Evolutionary conservation across 352 stramenopile species (phyloP).

Genomic region (Phytopythium ostracodes): DNA sequence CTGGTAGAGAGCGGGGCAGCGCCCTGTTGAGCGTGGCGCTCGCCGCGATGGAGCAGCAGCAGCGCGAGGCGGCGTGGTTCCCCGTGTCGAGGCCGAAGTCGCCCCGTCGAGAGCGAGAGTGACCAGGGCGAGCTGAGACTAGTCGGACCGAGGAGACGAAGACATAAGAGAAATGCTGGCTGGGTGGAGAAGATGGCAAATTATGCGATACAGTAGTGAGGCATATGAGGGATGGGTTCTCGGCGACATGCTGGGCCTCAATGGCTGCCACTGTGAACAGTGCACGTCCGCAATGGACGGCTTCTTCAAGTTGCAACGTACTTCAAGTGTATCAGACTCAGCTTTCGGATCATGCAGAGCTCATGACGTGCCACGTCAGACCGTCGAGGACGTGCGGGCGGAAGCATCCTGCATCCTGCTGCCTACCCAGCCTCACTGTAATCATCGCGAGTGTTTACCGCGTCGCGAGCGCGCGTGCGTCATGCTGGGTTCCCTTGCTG

Average conservation of each 20-base stretch:
- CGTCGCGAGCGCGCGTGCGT: too few species aligned
- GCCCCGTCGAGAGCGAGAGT: neutral
- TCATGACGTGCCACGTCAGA: neutral
- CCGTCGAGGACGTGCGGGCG: neutral
- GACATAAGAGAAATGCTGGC: too few species aligned
- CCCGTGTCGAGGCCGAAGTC: conserved; percentile 9
- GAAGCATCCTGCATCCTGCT: too few species aligned
- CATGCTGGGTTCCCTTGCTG: too few species aligned
- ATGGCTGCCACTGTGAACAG: too few species aligned
- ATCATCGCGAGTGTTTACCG: neutral
- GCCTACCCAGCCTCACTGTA: neutral
- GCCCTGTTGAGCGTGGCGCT: neutral
- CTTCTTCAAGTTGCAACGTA: neutral
- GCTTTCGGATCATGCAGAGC: too few species aligned
- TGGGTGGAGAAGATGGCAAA: too few species aligned
- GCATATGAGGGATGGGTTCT: too few species aligned
- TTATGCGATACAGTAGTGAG: too few species aligned
- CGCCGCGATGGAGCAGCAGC: neutral
- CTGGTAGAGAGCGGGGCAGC: neutral
- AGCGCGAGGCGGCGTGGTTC: neutral
- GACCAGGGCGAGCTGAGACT: neutral
- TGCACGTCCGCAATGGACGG: too few species aligned
- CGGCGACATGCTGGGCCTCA: too few species aligned
- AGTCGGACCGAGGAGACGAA: neutral
- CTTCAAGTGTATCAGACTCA: neutral